Base-by-base conservation (phyloP, 495 filamentous ascomycete genomes). In the Neurospora sp. region DNA sequence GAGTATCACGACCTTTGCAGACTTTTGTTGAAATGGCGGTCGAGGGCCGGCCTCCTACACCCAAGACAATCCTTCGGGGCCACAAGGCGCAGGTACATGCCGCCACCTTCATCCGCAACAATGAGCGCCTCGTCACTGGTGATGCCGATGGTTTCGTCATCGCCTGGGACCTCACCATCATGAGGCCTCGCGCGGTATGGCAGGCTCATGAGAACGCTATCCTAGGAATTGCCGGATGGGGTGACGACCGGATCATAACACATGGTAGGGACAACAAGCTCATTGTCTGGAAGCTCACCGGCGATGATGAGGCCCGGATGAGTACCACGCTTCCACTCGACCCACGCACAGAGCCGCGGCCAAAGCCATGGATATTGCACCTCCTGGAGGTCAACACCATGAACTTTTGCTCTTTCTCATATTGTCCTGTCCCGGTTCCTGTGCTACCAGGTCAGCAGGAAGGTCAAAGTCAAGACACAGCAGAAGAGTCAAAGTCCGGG, bases 381-480 rank as follows among this genome's bases (percentile, higher is more conserved):
- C 88, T 92, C 40, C 80, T 99, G 6, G 84, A 91, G 39, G 93
- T 98, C 48, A 98, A 97, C 79, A 93, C 96, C 18, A 87, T 98
- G 80, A 99, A 98, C 80, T 99, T 98, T 78, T 99, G 96, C 76
- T 89, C 93, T 1, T 99, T 99, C 79, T 88, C 92, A 4, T 88
- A 89, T 72, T 91, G 88, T 74, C 75, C 78, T 38, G 77, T 75
- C 5, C 69, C 40, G 44, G 39, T 76, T 65, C 53, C 53, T 65
- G 53, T 65, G 3, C 53, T 65, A 65, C 27, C 53, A 31, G 14
- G 53, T 35, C 53, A 65, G 53, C 22, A 65, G 14, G 53, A 35
- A 37, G 71, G 71, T 12, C 16, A 40, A 39, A 38, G 31, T 27
- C 71, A 48, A 22, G 41, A 70, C 35, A 41, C 70, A 35, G 76